Percentiles rank a stretch among this genome's conserved stretches.
Evolutionary conservation across 1,139 yeast species (phyloP).

Genomic region (Geotrichum cucujoidarum): DNA sequence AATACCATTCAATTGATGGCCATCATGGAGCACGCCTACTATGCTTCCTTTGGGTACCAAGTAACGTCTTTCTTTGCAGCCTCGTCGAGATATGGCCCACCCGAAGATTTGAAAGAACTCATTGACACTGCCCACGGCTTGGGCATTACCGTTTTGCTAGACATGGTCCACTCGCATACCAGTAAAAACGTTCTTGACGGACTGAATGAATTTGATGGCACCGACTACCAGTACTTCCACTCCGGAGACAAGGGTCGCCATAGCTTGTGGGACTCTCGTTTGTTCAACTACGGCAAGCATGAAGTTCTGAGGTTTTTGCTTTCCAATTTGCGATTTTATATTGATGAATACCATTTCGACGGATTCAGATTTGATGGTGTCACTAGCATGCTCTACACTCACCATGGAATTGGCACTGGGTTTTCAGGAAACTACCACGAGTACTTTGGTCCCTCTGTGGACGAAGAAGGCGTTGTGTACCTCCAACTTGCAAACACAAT

Average conservation of each 20-base stretch:
- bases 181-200: conserved; percentile 94
- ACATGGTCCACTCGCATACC: conserved; percentile 94
- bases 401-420: conserved; percentile 85
- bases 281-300: conserved; percentile 85
- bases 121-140: conserved; percentile 86
- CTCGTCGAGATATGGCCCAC: conserved; percentile 87
- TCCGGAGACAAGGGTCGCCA: conserved; percentile 81
- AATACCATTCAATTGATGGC: conserved; percentile 96
- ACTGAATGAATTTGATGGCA: conserved; percentile 86
- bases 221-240: conserved; percentile 93
- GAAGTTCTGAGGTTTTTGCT: conserved; percentile 85
- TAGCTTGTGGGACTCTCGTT: conserved; percentile 89
- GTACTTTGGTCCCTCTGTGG: conserved; percentile 77
- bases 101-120: conserved; percentile 87
- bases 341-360: conserved; percentile 82
- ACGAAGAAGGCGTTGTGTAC: conserved; percentile 80
- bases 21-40: conserved; percentile 96
- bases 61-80: conserved; percentile 88
- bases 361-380: conserved; percentile 98
- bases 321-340: conserved; percentile 76
- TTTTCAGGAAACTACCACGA: conserved; percentile 93
- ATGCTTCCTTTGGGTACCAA: conserved; percentile 96
- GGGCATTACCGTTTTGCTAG: conserved; percentile 82
- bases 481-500: conserved; percentile 86
- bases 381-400: conserved; percentile 84